Evolutionary conservation across 2,329 filamentous ascomycete species (phyloP), one percentile per base, ranked within the genome.

Genomic region (Graphiopsis chlorocephala): DNA sequence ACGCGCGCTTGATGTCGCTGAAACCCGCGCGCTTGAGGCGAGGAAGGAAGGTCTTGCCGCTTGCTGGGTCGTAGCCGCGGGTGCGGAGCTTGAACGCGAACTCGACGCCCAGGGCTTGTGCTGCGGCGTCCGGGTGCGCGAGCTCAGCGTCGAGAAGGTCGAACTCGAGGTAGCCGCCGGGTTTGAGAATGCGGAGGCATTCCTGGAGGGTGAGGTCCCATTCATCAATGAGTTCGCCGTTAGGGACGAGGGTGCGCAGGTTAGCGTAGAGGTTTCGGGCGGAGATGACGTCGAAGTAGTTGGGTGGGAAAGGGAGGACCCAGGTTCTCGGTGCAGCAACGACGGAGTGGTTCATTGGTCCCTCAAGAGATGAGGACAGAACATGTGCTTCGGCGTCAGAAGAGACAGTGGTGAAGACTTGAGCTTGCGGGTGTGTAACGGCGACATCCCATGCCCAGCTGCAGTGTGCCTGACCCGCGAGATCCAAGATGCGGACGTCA

Each of bases 391-490:
- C 75, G 48, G 71, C 70, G 63, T 77, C 73, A 25, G 73, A 70
- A 8, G 78, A 78, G 42, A 77, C 73, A 63, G 94, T 92, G 0
- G 94, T 97, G 80, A 93, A 96, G 62, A 97, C 87, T 75, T 92
- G 93, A 64, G 91, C 86, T 75, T 92, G 89, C 20, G 91, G 92
- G 77, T 93, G 95, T 75, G 94, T 90, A 57, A 91, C 84, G 0
- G 95, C 93, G 65, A 92, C 90, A 74, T 95, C 89, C 95, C 95
- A 99, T 25, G 91, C 94, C 95, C 95, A 99, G 77, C 96, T 93
- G 74, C 92, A 94, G 15, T 90, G 87, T 0, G 90, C 84, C 74
- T 94, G 89, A 52, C 93, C 93, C 57, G 91, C 93, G 35, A 97
- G 87, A 74, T 98, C 94, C 28, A 98, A 85, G 64, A 97, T 89